Evolutionary conservation across 2,329 filamentous ascomycete species (phyloP), one percentile per base, ranked within the genome.

Genomic region (Colletotrichum chrysophilum): DNA sequence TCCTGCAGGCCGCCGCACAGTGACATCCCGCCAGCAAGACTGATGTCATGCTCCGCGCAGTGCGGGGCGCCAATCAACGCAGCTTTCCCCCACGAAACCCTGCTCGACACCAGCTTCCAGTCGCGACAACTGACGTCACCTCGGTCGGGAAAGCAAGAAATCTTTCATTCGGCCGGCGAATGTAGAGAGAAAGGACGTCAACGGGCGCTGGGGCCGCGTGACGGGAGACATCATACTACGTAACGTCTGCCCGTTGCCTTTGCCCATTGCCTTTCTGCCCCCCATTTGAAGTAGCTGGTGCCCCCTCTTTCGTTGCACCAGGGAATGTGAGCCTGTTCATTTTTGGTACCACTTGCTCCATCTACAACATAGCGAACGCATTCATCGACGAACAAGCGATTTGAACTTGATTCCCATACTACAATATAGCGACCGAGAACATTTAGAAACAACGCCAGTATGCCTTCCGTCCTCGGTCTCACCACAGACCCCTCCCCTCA

Each of bases 391-490:
- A 4, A 52, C 7, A 52, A 52, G 43, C 43, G 43, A 21, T 21
- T 24, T 52, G 1, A 52, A 21, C 10, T 3, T 52, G n/a, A 52
- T 52, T 52, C 10, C 43, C 43, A 21, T 3, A 52, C 3, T 21
- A 52, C 43, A 21, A 21, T 52, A 52, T 7, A 52, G 16, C 32
- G 28, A 16, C 21, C 13, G 5, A 16, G 24, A 71, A 36, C 3
- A 1, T 52, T 14, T 60, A 18, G 21, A 60, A 4, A 55, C 7
- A 68, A 64, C 32, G 18, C 71, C 70, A 74, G 55, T 4, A 81
- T 84, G 82, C 82, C 83, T 65, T 82, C 82, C 66, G 77, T 80
- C 16, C 81, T 84, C 36, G 82, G 82, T 61, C 79, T 83, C 36
- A 84, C 82, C 34, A 83, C 74, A 77, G 81, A 83, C 60, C 69